Evolutionary conservation across 768 basidiomycete species (phyloP), one percentile per base, ranked within the genome.

Genomic region (Vararia minispora): DNA sequence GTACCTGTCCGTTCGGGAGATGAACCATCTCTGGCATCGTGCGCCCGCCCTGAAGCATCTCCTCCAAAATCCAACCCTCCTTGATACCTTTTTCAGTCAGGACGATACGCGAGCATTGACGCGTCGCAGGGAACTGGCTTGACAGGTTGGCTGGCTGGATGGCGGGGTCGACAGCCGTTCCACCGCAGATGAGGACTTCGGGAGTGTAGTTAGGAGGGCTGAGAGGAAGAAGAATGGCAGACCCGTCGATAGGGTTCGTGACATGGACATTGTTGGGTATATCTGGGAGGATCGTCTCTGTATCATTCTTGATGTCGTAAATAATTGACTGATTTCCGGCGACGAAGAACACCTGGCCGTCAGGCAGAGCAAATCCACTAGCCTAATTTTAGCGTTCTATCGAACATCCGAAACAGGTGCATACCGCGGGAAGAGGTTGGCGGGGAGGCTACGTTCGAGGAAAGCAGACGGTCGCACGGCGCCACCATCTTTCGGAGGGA

Each of bases 181-280:
- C 60, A 20, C 61, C 59, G 37, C 61, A 61, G 10, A 60, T 44
- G 20, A 60, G 29, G 32, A 36, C 46, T 23, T 44, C 57, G 46
- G 33, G 58, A 38, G 40, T 50, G 45, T 50, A 60, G 35, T 56
- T 33, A n/a, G 51, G 47, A 1, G 57, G 53, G 3, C 54, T 47
- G 13, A 60, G 51, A 9, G 58, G 58, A 9, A 60, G 50, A 17
- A 60, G 48, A 14, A 52, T 46, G 4, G 49, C 55, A 8, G 51
- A 44, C 7, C 52, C 58, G 24, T 50, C 48, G 20, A 57, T 43
- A 3, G 58, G 58, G 40, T 54, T 52, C 2, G 57, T 59, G 18
- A 61, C 51, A 11, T 53, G 52, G n/a, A 65, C 59, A 26, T 54
- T 54, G 42, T 62, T 63, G 4, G 63, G 62, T 11, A 65, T 46